Evolutionary conservation across 768 basidiomycete genomes (phyloP).

Genomic region (Boletus bicolor): DNA sequence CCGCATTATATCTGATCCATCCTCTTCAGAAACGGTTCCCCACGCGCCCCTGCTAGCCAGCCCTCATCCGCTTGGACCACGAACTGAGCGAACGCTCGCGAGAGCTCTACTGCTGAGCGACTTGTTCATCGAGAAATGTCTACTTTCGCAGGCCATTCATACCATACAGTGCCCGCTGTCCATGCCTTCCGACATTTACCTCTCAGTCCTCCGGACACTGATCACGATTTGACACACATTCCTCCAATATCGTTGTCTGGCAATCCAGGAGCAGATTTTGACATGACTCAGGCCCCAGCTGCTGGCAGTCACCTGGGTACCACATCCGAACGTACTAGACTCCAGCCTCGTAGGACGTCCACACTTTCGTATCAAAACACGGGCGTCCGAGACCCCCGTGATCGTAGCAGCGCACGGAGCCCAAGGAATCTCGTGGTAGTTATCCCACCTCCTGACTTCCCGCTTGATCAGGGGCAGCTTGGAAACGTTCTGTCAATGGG

Average conservation of each 20-base stretch:
- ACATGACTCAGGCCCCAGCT: not conserved
- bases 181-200: conserved; percentile 32
- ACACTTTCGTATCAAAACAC: conserved; percentile 56
- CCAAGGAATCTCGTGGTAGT: conserved; percentile 62
- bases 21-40: not conserved
- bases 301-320: not conserved
- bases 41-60: not conserved
- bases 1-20: conserved; percentile 8
- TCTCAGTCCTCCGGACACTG: conserved; percentile 43
- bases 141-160: conserved; percentile 36
- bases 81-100: not conserved
- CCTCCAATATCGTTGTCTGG: not conserved
- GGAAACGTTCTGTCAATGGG: conserved; percentile 58
- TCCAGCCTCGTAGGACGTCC: conserved; percentile 43
- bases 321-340: conserved; percentile 11
- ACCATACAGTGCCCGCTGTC: conserved; percentile 18
- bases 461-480: conserved; percentile 55
- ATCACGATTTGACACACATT: conserved; percentile 6
- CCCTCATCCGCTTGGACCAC: not conserved
- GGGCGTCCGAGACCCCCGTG: conserved; percentile 42
- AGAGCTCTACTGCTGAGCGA: not conserved
- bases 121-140: conserved; percentile 33
- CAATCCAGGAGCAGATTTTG: conserved; percentile 12
- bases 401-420: conserved; percentile 36
- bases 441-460: conserved; percentile 58